Conservation (phyloP, 805 yeast species). For the Suhomyces prunicola region DNA sequence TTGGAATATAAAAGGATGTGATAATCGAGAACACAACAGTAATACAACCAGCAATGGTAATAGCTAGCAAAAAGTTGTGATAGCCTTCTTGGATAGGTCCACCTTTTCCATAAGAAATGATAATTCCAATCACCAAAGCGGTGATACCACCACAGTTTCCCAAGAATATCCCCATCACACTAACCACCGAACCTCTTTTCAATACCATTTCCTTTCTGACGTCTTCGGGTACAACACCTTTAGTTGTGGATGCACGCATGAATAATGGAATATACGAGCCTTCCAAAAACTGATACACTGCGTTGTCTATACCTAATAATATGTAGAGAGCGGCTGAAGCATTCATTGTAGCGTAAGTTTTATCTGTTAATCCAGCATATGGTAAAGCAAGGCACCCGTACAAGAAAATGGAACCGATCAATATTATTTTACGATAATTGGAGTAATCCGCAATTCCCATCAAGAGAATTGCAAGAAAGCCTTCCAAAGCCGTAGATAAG, state of each 20-base stretch:
- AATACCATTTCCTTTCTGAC: constrained; percentile 21
- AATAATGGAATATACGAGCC: constrained; percentile 40
- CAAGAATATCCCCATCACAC: constrained; percentile 34
- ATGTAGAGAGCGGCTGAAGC: constrained; percentile 29
- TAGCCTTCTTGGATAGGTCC: constrained; percentile 24
- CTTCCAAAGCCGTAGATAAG: constrained; percentile 37
- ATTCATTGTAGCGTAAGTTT: constrained; percentile 17
- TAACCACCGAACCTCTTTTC: constrained; percentile 31
- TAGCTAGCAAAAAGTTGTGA: constrained; percentile 35
- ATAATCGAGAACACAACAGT: constrained; percentile 25
- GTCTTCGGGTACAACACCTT: constrained; percentile 18
- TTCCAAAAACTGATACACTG: constrained; percentile 35
- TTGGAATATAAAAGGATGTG: constrained; percentile 29
- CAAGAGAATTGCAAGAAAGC: constrained; percentile 29
- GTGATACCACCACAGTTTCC: constrained; percentile 38
- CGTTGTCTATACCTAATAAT: constrained; percentile 24
- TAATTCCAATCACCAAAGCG: constrained; percentile 36
- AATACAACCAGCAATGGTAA: constrained; percentile 37
- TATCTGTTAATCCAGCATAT: constrained; percentile 27
- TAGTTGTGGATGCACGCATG: constrained; percentile 29
- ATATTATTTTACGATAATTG: constrained; percentile 31
- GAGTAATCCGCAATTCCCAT: constrained; percentile 43
- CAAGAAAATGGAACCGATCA: constrained; percentile 26
- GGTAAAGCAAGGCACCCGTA: constrained; percentile 37
- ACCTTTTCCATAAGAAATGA: constrained; percentile 29